These are phyloP conservation scores for Erythrobasidium hasegawianum DNA, from an alignment of 1,284 basidiomycete species.

Conservation along the genomic window DNA sequence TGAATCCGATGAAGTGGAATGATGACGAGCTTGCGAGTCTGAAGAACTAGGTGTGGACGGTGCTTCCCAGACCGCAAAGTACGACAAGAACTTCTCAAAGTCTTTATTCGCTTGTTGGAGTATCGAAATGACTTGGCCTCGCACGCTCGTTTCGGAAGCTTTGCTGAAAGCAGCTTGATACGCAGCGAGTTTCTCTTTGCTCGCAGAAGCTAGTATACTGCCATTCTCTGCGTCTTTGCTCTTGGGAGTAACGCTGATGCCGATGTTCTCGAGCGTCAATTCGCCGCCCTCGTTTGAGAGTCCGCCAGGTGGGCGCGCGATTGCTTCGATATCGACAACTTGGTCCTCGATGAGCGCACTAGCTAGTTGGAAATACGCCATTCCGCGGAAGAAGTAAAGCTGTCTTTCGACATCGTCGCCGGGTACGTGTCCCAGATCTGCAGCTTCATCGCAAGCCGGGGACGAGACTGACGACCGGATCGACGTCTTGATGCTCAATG, in stretches of 20 bases:
- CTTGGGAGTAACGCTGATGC: constrained; percentile 41
- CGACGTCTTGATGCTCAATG: background rate
- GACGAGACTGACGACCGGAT: constrained; percentile 51
- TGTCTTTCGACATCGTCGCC: constrained; percentile 61
- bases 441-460: constrained; percentile 53
- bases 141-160: constrained; percentile 50
- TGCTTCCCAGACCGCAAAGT: constrained; percentile 67
- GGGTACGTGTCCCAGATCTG: constrained; percentile 35
- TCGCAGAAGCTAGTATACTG: constrained; percentile 48
- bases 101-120: constrained; percentile 70
- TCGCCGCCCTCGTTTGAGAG: constrained; percentile 60
- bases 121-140: constrained; percentile 58
- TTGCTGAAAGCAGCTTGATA: constrained; percentile 61
- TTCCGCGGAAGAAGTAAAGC: constrained; percentile 70
- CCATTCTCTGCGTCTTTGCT: constrained; percentile 52
- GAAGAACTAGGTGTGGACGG: constrained; percentile 47
- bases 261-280: constrained; percentile 65
- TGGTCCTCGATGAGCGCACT: constrained; percentile 65
- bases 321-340: constrained; percentile 63
- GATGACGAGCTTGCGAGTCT: background rate
- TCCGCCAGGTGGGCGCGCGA: constrained; percentile 55
- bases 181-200: constrained; percentile 56
- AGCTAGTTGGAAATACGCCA: constrained; percentile 70
- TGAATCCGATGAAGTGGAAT: background rate
- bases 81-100: constrained; percentile 69